A percentile compares a stretch with the other conserved stretches of the same genome.
Evolutionary conservation across 192 early-diverging fungal genomes (phyloP).

Genomic region (Phycomyces nitens): DNA sequence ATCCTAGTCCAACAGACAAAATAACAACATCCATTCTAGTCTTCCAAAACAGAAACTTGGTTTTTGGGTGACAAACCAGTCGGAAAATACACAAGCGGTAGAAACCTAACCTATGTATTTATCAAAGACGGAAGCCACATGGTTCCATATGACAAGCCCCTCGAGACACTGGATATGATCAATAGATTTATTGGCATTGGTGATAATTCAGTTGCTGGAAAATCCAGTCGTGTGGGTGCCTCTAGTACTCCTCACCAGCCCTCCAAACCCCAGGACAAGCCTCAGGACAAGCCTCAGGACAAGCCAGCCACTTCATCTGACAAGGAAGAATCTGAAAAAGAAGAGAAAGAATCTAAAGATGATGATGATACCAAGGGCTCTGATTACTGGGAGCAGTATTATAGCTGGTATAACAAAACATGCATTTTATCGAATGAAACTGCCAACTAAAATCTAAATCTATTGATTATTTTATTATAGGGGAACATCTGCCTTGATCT

Average conservation of each 20-base stretch:
- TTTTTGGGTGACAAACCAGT: slow-evolving; percentile 36
- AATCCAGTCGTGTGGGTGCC: slow-evolving; percentile 23
- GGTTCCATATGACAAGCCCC: slow-evolving; percentile 86
- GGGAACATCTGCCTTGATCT: slow-evolving; percentile 20
- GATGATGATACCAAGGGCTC: neutral
- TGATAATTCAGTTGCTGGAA: slow-evolving; percentile 15
- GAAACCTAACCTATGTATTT: slow-evolving; percentile 76
- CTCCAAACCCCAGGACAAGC: neutral
- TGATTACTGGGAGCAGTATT: slow-evolving; percentile 22
- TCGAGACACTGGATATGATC: slow-evolving; percentile 79
- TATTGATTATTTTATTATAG: neutral
- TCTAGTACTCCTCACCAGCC: slow-evolving; percentile 1
- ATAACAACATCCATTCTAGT: slow-evolving; percentile 21
- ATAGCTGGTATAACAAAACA: slow-evolving; percentile 1
- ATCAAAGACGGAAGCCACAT: slow-evolving; percentile 86
- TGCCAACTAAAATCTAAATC: too few relatives aligned
- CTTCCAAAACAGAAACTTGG: slow-evolving; percentile 44
- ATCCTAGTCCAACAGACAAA: neutral
- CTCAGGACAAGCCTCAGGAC: slow-evolving; percentile 2
- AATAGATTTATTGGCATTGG: slow-evolving; percentile 72
- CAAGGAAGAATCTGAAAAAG: slow-evolving; percentile 15
- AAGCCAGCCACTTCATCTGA: neutral
- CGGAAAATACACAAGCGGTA: slow-evolving; percentile 42
- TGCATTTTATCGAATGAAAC: too few relatives aligned
- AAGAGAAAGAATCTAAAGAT: neutral